Evolutionary conservation across 805 yeast species (phyloP), one percentile per base, ranked within the genome.

Genomic region (Henningerozyma blattae): DNA sequence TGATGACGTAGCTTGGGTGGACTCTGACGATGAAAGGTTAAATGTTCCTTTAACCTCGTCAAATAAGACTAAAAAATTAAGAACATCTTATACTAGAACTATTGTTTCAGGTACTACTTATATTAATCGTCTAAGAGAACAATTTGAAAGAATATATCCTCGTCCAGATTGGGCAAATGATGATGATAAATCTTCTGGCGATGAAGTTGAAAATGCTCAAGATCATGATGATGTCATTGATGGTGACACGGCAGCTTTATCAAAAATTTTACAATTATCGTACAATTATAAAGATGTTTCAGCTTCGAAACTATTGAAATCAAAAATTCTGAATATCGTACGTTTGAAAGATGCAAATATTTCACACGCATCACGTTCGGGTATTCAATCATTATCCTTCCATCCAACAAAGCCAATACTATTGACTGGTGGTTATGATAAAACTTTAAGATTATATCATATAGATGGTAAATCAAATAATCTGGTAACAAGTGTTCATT

Each of bases 341-440:
- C 70, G 95, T 40, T 65, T 91, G 29, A 80, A 78, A 42, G 97
- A 91, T 60, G 96, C 94, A 28, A 89, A 86, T 50, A 65, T 68
- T 33, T 68, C 72, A 30, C 75, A 72, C 38, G 60, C 72, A 4
- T 73, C 95, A 3, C 72, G 67, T 41, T 70, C 95, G 0, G 94
- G 86, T 0, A 72, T 91, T n/a, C 96, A 85, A 58, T 63, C 89
- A 0, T 50, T 91, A 27, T 67, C 81, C 4, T 91, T 91, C 70
- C 98, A 91, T 56, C 83, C 82, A 8, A 62, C 68, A 6, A 50
- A 53, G 32, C 94, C 98, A 27, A 62, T 91, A 20, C 61, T 89
- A 30, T 60, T 91, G 34, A 82, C 95, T 0, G 94, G 91, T 36
- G 99, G 99, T 16, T 87, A 79, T 53, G 99, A 91, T 56, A 69